Evolutionary conservation across 805 yeast genomes (phyloP).

Genomic region (Ogataea paradorogensis): DNA sequence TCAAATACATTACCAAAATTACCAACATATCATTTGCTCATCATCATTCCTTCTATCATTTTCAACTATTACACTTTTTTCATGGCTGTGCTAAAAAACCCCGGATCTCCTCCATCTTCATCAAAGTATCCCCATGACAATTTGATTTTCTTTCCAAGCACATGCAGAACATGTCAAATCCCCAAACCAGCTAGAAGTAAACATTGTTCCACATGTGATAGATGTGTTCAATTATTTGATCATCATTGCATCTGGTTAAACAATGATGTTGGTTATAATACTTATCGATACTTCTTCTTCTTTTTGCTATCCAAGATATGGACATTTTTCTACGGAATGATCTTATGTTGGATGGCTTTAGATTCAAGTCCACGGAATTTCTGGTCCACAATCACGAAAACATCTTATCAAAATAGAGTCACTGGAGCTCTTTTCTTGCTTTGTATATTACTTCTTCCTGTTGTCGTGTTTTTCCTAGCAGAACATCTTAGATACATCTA

Average conservation of each 20-base stretch:
- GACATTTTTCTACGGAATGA: slow-evolving; percentile 43
- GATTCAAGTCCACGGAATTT: slow-evolving; percentile 5
- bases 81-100: slow-evolving; percentile 40
- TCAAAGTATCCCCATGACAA: slow-evolving; percentile 31
- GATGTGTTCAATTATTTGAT: slow-evolving; percentile 63
- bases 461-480: slow-evolving; percentile 37
- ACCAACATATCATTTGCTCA: slow-evolving; percentile 12
- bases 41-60: slow-evolving; percentile 34
- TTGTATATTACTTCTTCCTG: slow-evolving; percentile 37
- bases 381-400: slow-evolving; percentile 22
- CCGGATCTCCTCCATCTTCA: slow-evolving; percentile 37
- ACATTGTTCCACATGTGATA: slow-evolving; percentile 70
- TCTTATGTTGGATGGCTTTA: slow-evolving; percentile 32
- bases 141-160: slow-evolving; percentile 39
- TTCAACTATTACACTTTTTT: slow-evolving; percentile 36
- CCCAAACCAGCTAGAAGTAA: slow-evolving; percentile 75
- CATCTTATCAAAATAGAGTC: slow-evolving; percentile 35
- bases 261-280: slow-evolving; percentile 53
- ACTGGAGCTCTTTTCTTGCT: slow-evolving; percentile 43
- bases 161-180: slow-evolving; percentile 51
- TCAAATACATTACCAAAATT: slow-evolving; percentile 16
- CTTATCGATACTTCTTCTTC: slow-evolving; percentile 46
- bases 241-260: slow-evolving; percentile 58
- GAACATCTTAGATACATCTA: slow-evolving; percentile 47
- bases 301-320: slow-evolving; percentile 36